Evolutionary conservation across 352 stramenopile species (phyloP).

Genomic region (Phytophthora quininea): DNA sequence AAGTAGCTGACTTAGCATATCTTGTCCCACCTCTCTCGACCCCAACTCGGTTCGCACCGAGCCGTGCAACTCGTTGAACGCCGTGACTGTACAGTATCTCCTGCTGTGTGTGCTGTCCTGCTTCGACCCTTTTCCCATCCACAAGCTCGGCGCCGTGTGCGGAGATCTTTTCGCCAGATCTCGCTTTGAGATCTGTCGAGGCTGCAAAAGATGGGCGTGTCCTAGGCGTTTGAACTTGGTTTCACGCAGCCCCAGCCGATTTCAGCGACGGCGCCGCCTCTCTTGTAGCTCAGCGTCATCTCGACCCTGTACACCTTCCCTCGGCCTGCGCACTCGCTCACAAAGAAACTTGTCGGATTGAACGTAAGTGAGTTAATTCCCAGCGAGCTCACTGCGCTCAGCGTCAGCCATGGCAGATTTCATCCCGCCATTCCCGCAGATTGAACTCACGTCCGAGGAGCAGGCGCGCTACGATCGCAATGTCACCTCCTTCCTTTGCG

Average conservation of each 20-base stretch:
- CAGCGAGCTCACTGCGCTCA: neutral
- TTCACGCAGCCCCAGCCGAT: constrained; percentile 13
- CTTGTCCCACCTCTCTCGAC: neutral
- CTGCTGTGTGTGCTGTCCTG: constrained; percentile 6
- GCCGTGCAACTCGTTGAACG: constrained; percentile 5
- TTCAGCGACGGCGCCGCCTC: constrained; percentile 13
- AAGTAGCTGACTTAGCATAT: neutral
- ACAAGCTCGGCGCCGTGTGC: constrained; percentile 25
- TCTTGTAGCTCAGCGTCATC: constrained; percentile 24
- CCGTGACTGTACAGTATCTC: neutral
- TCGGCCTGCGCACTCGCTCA: constrained; percentile 14
- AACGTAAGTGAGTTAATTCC: constrained; percentile 14
- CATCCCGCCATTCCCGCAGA: constrained; percentile 40
- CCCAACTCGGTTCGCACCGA: neutral
- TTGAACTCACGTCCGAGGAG: constrained; percentile 43
- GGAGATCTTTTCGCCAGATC: constrained; percentile 30
- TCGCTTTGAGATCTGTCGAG: constrained; percentile 32
- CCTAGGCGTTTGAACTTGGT: constrained; percentile 22
- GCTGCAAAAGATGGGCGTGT: constrained; percentile 37
- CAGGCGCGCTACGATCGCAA: constrained; percentile 42
- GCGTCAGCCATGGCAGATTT: constrained; percentile 31
- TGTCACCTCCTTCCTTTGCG: constrained; percentile 43
- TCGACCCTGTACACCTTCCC: neutral
- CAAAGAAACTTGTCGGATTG: constrained; percentile 40
- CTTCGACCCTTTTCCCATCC: constrained; percentile 9